Conservation (phyloP, 2,329 filamentous ascomycete genomes). For the Pseudogymnoascus sp. region DNA sequence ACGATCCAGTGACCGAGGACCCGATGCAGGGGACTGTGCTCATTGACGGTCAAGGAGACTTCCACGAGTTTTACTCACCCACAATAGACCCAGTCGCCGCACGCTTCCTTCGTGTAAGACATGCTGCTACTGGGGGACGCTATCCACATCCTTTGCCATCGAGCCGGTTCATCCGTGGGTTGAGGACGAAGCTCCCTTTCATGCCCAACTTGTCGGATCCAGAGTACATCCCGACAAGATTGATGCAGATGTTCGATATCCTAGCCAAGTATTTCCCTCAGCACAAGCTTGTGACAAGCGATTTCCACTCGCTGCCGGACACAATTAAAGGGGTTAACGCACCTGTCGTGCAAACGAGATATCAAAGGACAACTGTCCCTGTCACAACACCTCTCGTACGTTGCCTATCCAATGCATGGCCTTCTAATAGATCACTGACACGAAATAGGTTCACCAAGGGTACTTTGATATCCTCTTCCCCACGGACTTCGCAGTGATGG, state of each 20-base stretch:
- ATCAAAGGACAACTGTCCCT: conserved; percentile 75
- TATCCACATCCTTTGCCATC: conserved; percentile 53
- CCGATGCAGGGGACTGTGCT: conserved; percentile 85
- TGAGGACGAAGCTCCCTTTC: conserved; percentile 60
- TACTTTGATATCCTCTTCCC: conserved; percentile 99
- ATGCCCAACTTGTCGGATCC: conserved; percentile 68
- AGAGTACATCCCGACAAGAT: conserved; percentile 87
- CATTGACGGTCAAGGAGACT: conserved; percentile 76
- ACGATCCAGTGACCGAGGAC: conserved; percentile 70
- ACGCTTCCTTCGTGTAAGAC: conserved; percentile 75
- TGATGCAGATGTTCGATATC: conserved; percentile 96
- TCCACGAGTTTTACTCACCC: conserved; percentile 86
- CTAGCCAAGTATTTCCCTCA: conserved; percentile 80
- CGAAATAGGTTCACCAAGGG: conserved; percentile 76
- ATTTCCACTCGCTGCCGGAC: conserved; percentile 82
- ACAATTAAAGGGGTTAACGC: conserved; percentile 78
- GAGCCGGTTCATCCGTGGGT: conserved; percentile 43
- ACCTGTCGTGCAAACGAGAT: conserved; percentile 93
- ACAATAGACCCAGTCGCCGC: conserved; percentile 73
- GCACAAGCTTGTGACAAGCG: conserved; percentile 79
- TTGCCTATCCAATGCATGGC: conserved; percentile 12
- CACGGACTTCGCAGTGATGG: conserved; percentile 84
- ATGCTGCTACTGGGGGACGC: conserved; percentile 60
- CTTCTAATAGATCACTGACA: background rate
- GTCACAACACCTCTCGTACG: conserved; percentile 83